These are phyloP conservation scores for Aplosporella prunicola DNA, from an alignment of 2,329 filamentous ascomycete species.

Conservation along the genomic window DNA sequence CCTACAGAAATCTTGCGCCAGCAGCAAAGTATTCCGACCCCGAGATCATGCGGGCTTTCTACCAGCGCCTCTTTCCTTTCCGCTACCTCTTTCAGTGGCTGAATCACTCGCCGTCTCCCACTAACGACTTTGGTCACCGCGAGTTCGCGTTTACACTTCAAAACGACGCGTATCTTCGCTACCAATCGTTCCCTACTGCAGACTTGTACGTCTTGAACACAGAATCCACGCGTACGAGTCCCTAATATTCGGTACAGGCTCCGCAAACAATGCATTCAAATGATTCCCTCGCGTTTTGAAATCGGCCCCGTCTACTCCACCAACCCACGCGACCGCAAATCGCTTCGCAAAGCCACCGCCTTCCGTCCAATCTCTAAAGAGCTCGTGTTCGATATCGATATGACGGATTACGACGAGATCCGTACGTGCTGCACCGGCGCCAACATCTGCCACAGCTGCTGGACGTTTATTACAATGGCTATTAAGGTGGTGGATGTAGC, in stretches of 20 bases:
- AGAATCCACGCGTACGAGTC: neutral
- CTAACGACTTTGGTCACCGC: conserved; percentile 80
- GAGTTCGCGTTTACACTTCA: conserved; percentile 95
- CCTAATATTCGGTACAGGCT: conserved; percentile 43
- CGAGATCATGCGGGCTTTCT: conserved; percentile 85
- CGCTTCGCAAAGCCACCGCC: conserved; percentile 64
- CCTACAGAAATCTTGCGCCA: conserved; percentile 24
- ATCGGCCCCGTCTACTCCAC: conserved; percentile 95
- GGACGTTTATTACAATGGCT: conserved; percentile 96
- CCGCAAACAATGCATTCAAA: conserved; percentile 79
- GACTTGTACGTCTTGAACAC: conserved; percentile 42
- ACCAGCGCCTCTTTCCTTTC: conserved; percentile 92
- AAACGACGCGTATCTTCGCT: conserved; percentile 85
- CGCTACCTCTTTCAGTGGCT: conserved; percentile 94
- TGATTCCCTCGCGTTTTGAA: conserved; percentile 91
- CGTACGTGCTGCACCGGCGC: conserved; percentile 90
- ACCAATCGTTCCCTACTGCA: conserved; percentile 66
- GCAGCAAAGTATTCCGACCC: conserved; percentile 53
- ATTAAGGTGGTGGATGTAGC: conserved; percentile 87
- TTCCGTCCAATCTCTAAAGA: conserved; percentile 89
- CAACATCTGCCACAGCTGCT: conserved; percentile 89
- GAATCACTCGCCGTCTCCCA: conserved; percentile 80
- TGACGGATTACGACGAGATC: conserved; percentile 97
- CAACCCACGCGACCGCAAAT: conserved; percentile 89
- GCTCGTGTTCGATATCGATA: conserved; percentile 96